Conservation (phyloP, 371 early-diverging fungal species). For the Vairimorpha apis region DNA sequence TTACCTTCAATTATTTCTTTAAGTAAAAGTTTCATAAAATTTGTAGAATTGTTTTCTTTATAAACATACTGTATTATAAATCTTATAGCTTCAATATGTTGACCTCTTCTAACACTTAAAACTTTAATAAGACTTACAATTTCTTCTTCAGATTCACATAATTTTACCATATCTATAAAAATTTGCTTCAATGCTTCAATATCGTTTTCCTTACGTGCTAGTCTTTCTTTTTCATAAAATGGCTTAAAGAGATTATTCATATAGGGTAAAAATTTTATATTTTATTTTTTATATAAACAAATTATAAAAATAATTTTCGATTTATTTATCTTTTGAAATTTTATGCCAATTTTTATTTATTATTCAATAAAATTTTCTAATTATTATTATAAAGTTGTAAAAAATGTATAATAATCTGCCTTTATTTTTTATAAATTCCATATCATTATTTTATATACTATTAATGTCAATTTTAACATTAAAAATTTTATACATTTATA, state of each 20-base stretch:
- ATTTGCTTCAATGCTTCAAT: slow-evolving; percentile 30
- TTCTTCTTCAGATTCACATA: slow-evolving; percentile 42
- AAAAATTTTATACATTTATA: too few species aligned
- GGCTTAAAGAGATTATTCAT: slow-evolving; percentile 41
- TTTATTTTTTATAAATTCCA: too few species aligned
- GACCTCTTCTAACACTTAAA: slow-evolving; percentile 56
- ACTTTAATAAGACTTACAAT: slow-evolving; percentile 38
- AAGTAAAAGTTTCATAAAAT: slow-evolving; percentile 43
- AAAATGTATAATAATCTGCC: too few species aligned
- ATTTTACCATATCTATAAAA: slow-evolving; percentile 48
- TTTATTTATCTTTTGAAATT: too few species aligned
- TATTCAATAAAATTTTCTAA: too few species aligned
- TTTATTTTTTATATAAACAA: too few species aligned
- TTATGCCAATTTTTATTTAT: too few species aligned
- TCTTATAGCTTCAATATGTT: slow-evolving; percentile 45
- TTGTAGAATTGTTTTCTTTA: slow-evolving; percentile 22
- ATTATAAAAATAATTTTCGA: too few species aligned
- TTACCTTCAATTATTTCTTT: slow-evolving; percentile 59
- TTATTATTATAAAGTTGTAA: too few species aligned
- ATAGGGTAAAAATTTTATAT: neutral
- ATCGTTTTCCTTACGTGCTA: slow-evolving; percentile 52
- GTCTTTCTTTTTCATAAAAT: slow-evolving; percentile 59
- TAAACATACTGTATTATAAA: slow-evolving; percentile 49
- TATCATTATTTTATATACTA: too few species aligned
- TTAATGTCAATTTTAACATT: too few species aligned